Evolutionary conservation across 1,284 basidiomycete species (phyloP), one percentile per base, ranked within the genome.

Genomic region (Psilocybe mexicana): DNA sequence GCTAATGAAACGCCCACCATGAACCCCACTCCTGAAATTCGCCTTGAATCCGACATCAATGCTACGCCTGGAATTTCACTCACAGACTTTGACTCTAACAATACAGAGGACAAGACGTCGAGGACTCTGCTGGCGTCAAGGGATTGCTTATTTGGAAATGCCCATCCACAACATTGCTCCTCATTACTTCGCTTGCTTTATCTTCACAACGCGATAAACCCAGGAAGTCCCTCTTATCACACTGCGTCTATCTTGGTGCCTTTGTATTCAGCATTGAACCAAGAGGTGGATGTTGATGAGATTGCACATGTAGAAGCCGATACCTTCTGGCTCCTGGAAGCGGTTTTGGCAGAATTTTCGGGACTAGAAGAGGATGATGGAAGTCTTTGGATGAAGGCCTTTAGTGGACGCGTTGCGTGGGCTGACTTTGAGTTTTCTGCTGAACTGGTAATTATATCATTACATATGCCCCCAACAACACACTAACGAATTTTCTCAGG

Each of bases 251-350:
- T 91, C 10, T 76, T 92, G 5, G 77, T 90, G 18, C 86, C 87
- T 0, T 67, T 92, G n/a, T 90, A 90, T 67, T 78, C 79, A 6
- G 82, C 81, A 0, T 73, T 90, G 47, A 71, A 76, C 24, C 79
- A 83, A 65, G 89, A 92, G 65, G 76, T 84, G 0, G 82, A 89
- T 18, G 71, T 79, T 0, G 77, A 82, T 56, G 86, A 90, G 49
- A 65, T 81, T 6, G 78, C 81, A 1, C 89, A 92, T 68, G 79
- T 80, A 6, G 90, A 92, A 69, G 90, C 90, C 1, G 90, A 92
- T 64, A 80, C 86, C 0, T 92, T 92, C 70, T 92, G 90, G 90
- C 65, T 90, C 11, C 88, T 92, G 59, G 88, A 91, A 67, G 80
- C 86, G 0, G 76, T 92, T 65, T 73, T 92, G 0, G 83, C 84